A percentile compares a stretch with the other conserved stretches of the same genome.
phyloP scores from a whole-genome alignment of 225 moss, liverwort and hornwort species.

The Ulota crispa region DNA sequence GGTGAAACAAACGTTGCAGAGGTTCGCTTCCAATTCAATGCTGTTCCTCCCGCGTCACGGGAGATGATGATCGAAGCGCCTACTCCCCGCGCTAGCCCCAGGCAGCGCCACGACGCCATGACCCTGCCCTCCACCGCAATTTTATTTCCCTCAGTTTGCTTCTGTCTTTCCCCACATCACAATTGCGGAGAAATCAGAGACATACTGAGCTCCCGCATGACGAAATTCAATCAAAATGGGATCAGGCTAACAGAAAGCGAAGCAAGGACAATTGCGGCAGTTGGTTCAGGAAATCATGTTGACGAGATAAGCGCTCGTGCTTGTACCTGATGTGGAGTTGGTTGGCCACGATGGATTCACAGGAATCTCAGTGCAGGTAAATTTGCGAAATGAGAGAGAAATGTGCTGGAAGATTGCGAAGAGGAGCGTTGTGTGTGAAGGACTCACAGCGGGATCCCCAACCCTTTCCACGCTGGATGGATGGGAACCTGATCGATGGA shows the following conservation, averaged over 20 bases:
- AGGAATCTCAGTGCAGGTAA: not conserved
- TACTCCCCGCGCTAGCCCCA: conserved; percentile 42
- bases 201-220: not conserved
- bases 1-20: not conserved
- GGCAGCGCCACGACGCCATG: conserved; percentile 65
- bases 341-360: not conserved
- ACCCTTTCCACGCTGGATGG: not conserved
- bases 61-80: conserved; percentile 20
- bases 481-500: not conserved
- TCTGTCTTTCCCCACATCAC: not conserved
- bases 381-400: not conserved
- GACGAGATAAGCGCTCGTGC: not conserved
- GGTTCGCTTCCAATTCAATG: conserved; percentile 25
- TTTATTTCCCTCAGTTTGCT: not conserved
- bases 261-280: not conserved
- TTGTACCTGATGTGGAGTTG: conserved; percentile 1
- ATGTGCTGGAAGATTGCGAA: not conserved
- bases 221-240: not conserved
- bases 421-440: not conserved
- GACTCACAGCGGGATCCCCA: not conserved
- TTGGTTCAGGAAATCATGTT: too few relatives aligned
- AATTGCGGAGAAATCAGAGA: not conserved
- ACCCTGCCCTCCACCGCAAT: not conserved
- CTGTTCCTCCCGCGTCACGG: not conserved
- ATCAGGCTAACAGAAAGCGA: not conserved